These are phyloP conservation scores for Leccinellum rugosiceps DNA, from an alignment of 768 basidiomycete genomes.

Conservation along the genomic window DNA sequence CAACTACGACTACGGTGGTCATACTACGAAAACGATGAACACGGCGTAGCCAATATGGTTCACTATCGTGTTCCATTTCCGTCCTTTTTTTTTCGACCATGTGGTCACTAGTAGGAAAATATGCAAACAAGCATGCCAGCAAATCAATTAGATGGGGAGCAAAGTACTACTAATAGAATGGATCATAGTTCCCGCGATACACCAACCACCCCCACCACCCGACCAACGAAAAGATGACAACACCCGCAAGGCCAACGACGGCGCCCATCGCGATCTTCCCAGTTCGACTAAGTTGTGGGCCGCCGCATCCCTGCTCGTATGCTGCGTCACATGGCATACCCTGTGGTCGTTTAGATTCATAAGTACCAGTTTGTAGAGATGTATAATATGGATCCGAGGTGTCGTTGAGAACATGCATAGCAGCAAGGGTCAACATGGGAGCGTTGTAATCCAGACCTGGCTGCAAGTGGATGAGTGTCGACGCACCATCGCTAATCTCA, in stretches of 20 bases:
- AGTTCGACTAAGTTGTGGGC: constrained; percentile 51
- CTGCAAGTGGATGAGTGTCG: constrained; percentile 32
- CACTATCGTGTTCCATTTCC: too few relatives aligned
- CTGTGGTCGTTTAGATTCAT: constrained; percentile 54
- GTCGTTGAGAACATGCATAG: constrained; percentile 70
- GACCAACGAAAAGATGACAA: constrained; percentile 48
- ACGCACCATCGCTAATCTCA: not conserved
- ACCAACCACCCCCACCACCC: constrained; percentile 35
- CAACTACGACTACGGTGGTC: too few relatives aligned
- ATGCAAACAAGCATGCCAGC: not conserved
- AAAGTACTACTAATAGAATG: constrained; percentile 19
- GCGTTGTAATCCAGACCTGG: constrained; percentile 88
- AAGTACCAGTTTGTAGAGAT: constrained; percentile 62
- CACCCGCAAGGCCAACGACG: constrained; percentile 58
- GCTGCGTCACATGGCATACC: constrained; percentile 80
- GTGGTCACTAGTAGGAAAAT: not conserved
- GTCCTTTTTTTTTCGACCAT: too few relatives aligned
- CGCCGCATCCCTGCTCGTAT: constrained; percentile 50
- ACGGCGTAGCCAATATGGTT: too few relatives aligned
- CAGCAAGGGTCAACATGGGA: constrained; percentile 81
- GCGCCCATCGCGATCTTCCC: constrained; percentile 71
- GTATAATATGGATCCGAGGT: constrained; percentile 77
- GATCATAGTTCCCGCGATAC: constrained; percentile 22
- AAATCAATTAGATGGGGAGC: not conserved
- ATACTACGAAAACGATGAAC: too few relatives aligned